phyloP scores from a whole-genome alignment of 306 rosid genomes.

The Malus sylvestris region DNA sequence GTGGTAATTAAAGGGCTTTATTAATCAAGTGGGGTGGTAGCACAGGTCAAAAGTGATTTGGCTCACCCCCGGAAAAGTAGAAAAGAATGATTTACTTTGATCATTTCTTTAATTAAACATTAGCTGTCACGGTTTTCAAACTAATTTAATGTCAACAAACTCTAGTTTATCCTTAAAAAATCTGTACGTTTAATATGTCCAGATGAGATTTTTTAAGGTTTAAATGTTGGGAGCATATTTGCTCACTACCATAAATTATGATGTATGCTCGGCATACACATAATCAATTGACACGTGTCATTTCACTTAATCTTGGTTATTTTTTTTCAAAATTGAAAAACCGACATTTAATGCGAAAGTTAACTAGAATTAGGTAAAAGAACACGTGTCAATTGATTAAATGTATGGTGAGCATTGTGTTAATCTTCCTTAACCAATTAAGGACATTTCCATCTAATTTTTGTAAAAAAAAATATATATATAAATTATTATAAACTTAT shows the following conservation, averaged over 20 bases:
- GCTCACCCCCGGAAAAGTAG: conserved; percentile 26
- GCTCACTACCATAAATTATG: too few species aligned
- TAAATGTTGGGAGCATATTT: too few species aligned
- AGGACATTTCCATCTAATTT: too few species aligned
- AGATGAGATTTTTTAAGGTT: too few species aligned
- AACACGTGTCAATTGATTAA: too few species aligned
- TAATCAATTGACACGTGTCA: too few species aligned
- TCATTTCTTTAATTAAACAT: conserved; percentile 14
- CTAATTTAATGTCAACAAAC: not conserved
- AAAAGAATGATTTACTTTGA: conserved; percentile 15
- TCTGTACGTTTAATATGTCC: not conserved
- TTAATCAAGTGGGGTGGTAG: conserved; percentile 23
- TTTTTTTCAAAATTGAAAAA: too few species aligned
- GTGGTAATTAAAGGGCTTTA: conserved; percentile 39
- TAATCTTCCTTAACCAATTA: fast-evolving
- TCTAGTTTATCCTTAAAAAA: not conserved
- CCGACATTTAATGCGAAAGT: fast-evolving
- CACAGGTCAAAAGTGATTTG: conserved; percentile 57
- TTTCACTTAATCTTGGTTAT: too few species aligned
- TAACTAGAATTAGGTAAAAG: too few species aligned
- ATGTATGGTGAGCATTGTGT: too few species aligned
- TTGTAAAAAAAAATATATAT: too few species aligned
- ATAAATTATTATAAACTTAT: too few species aligned
- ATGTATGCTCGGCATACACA: fast-evolving
- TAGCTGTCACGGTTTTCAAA: conserved; percentile 31